Evolutionary conservation across 306 rosid species (phyloP).

Genomic region (Gastrolobium villosum): DNA sequence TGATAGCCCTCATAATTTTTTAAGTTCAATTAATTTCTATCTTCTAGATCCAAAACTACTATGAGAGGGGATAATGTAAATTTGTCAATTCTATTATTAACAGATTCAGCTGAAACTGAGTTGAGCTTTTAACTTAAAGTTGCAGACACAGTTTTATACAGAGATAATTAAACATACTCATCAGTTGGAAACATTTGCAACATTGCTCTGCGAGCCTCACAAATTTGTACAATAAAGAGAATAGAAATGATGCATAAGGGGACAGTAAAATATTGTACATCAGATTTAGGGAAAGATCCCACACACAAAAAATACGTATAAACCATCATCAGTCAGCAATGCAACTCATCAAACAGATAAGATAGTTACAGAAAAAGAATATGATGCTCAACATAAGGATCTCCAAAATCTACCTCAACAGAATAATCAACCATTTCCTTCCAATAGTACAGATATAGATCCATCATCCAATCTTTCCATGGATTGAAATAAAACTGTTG

Average conservation of each 20-base stretch:
- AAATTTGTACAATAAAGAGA: not conserved
- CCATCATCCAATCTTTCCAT: constrained; percentile 33
- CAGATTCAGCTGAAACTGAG: constrained; percentile 4
- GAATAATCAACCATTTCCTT: constrained; percentile 31
- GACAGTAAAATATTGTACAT: constrained; percentile 17
- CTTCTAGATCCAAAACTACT: not conserved
- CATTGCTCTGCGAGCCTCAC: constrained; percentile 13
- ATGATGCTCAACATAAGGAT: constrained; percentile 38
- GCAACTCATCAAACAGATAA: constrained; percentile 25
- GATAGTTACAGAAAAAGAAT: constrained; percentile 52
- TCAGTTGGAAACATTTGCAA: not conserved
- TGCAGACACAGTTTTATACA: not conserved
- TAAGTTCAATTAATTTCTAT: not conserved
- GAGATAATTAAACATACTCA: not conserved
- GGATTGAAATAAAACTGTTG: constrained; percentile 38
- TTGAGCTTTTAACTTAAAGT: not conserved
- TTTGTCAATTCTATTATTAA: not conserved
- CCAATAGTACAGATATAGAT: not conserved
- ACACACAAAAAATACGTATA: not conserved
- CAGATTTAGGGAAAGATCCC: constrained; percentile 18
- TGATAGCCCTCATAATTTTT: not conserved
- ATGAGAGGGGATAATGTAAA: not conserved
- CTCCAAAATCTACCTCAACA: constrained; percentile 40
- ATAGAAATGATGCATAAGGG: not conserved
- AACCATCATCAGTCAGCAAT: constrained; percentile 16